Evolutionary conservation across 2,329 filamentous ascomycete species (phyloP), one percentile per base, ranked within the genome.

Genomic region (Phialemoniopsis sp.): DNA sequence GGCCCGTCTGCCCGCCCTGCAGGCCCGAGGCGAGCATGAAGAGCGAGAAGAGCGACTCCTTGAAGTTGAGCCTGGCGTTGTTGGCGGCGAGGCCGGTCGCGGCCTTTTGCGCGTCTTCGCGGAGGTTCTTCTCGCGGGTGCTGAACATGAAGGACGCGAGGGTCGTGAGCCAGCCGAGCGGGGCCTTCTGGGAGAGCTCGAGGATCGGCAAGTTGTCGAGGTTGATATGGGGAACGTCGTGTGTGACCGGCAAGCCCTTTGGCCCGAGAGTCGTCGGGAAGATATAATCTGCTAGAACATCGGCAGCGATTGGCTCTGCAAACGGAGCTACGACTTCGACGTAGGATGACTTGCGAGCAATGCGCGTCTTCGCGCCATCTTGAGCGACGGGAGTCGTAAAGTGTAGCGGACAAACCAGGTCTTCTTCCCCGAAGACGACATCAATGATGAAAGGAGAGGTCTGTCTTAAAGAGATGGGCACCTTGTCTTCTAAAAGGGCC

Each of bases 21-120:
- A 71, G 55, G 4, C 71, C 70, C 1, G 69, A 62, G 4, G 61
- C 50, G 18, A 69, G 43, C 64, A 68, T 69, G 46, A 71, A 68
- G 50, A 75, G 64, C 28, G 63, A 64, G 41, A 68, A 67, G 10
- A 75, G 38, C 0, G 68, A 67, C 42, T 73, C 67, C 44, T 74
- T 74, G 51, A 75, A 67, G 47, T 70, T 67, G 37, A 69, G 49
- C 0, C 68, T 60, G 4, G 54, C 40, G 4, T 66, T 56, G 1
- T 52, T 31, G 5, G 55, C 43, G 13, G 60, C 47, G n/a, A 46
- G 45, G 15, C 33, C 31, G 9, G 12, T 12, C 18, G 41, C 46
- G 2, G 43, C 42, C 13, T 40, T 39, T 12, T 52, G 41, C 4
- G 47, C 39, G 3, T 47, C 41, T 1, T 62, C 52, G 4, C 68